Base-by-base conservation (phyloP, 305 asterid genomes). In the Fraxinus sp. region DNA sequence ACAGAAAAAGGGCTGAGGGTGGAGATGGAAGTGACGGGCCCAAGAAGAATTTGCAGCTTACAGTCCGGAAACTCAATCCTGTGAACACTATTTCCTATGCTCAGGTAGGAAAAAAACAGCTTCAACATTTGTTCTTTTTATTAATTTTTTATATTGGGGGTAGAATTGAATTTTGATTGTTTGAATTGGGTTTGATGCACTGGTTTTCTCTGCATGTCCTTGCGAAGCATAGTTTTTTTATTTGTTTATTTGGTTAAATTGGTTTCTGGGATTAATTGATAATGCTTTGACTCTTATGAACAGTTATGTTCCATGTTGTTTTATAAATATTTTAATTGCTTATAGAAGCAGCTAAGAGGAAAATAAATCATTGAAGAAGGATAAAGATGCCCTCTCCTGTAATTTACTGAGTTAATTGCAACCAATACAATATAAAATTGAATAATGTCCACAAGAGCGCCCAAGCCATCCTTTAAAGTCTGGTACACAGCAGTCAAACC, bases 1-100 rank as follows among this genome's bases (percentile, higher is more conserved):
- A 94, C 79, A 87, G 85, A 77, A 91, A 91, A 90, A 92, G 98
- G 89, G 98, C 98, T 30, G 93, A 92, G 78, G 98, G 98, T 64
- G 88, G 86, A 87, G 94, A 93, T 87, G 89, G 66, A 18, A 86
- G 84, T 76, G 91, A 87, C 55, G 80, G 87, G 86, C 89, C 92
- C 46, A 93, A 85, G 83, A 91, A 87, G 87, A 84, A 87, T 70
- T 87, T 93, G 86, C 93, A 92, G 84, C 93, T 90, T 70, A 94
- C 94, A 90, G 88, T 85, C 83, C 88, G 96, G 72, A 94, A 88
- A 83, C 94, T 92, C 26, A 91, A 95, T 84, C 97, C 98, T 84
- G 89, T 87, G 6, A 95, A 92, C 83, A 95, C 98, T 9, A 89
- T 90, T 83, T 83, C 92, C 24, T 95, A 94, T 80, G 94, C 90